Base-by-base conservation (phyloP, 192 early-diverging fungal species). In the Linderina pennispora region DNA sequence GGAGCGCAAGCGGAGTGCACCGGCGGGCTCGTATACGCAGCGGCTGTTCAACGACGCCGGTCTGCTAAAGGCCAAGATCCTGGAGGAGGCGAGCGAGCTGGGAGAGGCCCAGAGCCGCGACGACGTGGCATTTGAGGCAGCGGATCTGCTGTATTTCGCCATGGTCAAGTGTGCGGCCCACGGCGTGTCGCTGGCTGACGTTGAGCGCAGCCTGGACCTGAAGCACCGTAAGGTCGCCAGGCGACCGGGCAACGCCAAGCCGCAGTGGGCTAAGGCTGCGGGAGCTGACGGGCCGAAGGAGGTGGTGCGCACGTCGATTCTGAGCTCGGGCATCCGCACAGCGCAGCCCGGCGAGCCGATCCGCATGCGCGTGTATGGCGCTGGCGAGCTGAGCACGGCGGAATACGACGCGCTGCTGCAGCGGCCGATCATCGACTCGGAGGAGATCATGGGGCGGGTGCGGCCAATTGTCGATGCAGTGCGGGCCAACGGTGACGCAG, bases 101-200 rank as follows among this genome's bases (percentile, higher is more conserved):
- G 91, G 88, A 40, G 81, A 89, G 17, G 92, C 96, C 32, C 74
- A 53, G 1, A 65, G 52, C 1, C 64, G 74, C 28, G 82, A 83
- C 11, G 88, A 97, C 6, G 83, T 97, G 62, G 91, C 93, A 2
- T 94, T 86, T 78, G 94, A 99, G 67, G 85, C 92, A 7, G 94
- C 96, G 13, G 96, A 99, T 61, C 57, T 97, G 43, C 78, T 99
- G 45, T 99, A 96, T 74, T 99, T 99, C 77, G 83, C 91, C 5
- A 65, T 99, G 50, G 81, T 80, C 43, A 92, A 90, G 54, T 92
- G 90, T 64, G 79, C 87, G 0, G 78, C 82, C 35, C 72, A 77
- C 23, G 92, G 88, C 24, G 92, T 97, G 2, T 63, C 69, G 8
- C 67, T 99, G 32, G 51, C 80, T 1, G 96, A 99, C 56, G 70